Evolutionary conservation across 148 eudicot genomes (phyloP), one percentile per base, ranked within the genome.

Genomic region (Persicaria tinctoria): DNA sequence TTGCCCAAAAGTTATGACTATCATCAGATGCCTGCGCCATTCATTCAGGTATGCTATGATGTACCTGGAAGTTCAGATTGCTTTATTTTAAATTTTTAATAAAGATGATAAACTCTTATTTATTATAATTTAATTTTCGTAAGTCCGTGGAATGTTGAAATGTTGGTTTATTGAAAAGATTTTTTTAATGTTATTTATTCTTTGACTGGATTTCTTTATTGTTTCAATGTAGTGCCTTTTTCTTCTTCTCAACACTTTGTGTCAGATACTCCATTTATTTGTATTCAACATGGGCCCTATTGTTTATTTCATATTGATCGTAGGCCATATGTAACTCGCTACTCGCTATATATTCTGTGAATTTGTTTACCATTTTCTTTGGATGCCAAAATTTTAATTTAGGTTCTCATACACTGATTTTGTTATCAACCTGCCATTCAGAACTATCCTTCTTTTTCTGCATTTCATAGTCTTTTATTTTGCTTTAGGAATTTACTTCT

Each of bases 11-110:
- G 86, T 81, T 96, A 92, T 74, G 99, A 92, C 81, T 96, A 96
- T 87, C 99, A 96, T 86, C 99, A 92, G 82, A 90, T 92, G 92
- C 99, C 97, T 73, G 99, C 99, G 84, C 99, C 99, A 78, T 96
- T 96, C 83, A 89, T 96, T 79, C 99, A 96, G 94, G 99, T 86
- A 75, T 12, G 44, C 7, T 4, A 41, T 64, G 9, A 50, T 50
- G 11, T 50, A 12, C 8, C 12, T 3, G 12, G 53, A 50, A 12
- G 51, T 49, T 10, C 53, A 50, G 41, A 8, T 50, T 50, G 46
- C 46, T 64, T 38, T 64, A 12, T 32, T 64, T 64, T 23, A 23
- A 23, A 0, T 23, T 23, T 23, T 23, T 38, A 13, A 38, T 5
- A 64, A 32, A 32, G 70, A 38, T 1, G 70, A 38, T 11, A 11